Evolutionary conservation across 495 filamentous ascomycete genomes (phyloP), one percentile per base, ranked within the genome.

Genomic region (Tuber umbilicatum): DNA sequence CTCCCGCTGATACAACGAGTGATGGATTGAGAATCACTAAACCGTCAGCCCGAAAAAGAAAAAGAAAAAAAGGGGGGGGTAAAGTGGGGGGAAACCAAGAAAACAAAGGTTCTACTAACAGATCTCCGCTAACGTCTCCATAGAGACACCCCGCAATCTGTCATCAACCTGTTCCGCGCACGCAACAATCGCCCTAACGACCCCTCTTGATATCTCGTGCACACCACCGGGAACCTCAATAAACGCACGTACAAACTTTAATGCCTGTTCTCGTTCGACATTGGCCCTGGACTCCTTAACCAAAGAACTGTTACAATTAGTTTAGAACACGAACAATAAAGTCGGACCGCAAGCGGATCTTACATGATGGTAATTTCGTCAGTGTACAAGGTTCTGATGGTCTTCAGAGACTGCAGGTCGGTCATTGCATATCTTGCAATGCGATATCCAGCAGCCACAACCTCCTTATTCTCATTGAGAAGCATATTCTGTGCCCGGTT

Each of bases 181-280:
- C 12, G 95, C 89, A 42, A 94, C 92, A 74, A 99, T 91, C 31
- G 94, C 92, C 67, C 95, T 88, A 21, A 97, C 89, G 39, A 99
- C 89, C 2, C 91, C 90, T 77, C 91, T 89, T 2, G 94, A 97
- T 71, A 99, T 89, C 82, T 99, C 95, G 68, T 87, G 87, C 9
- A 96, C 91, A 21, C 95, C 95, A 77, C 93, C 93, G 81, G 97
- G 97, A 78, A 99, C 93, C 77, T 98, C 96, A 38, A 99, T 85
- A 83, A 99, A 99, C 10, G 94, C 93, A 73, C 95, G 89, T 38
- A 97, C 92, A 84, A 99, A 97, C 82, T 99, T 99, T 77, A 99
- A 83, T 0, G 95, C 95, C 84, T 99, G 95, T 82, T 99, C 95
- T 69, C 95, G 90, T 84, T 99, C 95, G 68, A 99, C 93, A 81